Conservation (phyloP, 306 rosid species). For the Inga oerstediana region DNA sequence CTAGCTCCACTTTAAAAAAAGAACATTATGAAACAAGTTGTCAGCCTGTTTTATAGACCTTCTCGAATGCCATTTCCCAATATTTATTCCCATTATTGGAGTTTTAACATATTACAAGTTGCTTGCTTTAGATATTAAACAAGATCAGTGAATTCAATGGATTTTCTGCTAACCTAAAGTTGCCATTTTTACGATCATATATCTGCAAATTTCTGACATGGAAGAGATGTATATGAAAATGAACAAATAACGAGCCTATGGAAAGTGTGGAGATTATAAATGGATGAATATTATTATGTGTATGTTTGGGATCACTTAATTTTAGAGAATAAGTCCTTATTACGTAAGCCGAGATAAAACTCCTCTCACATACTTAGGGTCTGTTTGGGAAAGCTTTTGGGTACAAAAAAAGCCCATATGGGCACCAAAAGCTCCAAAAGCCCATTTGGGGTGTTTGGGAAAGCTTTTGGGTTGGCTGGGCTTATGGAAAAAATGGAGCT, state of each 20-base stretch:
- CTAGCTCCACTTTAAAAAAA: constrained; percentile 2
- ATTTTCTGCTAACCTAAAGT: background rate
- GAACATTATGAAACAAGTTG: background rate
- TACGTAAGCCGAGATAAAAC: no score
- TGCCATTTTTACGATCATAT: background rate
- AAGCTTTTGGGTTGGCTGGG: no score
- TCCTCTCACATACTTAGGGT: no score
- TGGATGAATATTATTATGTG: background rate
- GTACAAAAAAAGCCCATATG: no score
- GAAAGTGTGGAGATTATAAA: background rate
- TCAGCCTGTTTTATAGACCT: background rate
- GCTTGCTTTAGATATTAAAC: background rate
- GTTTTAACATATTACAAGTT: background rate
- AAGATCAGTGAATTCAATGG: background rate
- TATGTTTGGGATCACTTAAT: no score
- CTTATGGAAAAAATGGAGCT: no score
- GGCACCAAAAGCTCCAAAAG: no score
- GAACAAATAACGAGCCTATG: background rate
- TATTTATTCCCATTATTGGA: background rate
- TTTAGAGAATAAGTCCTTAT: no score
- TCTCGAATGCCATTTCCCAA: background rate
- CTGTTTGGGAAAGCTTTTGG: no score
- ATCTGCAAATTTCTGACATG: background rate
- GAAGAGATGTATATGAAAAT: background rate
- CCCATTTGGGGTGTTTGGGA: no score